Base-by-base conservation (phyloP, 2,329 filamentous ascomycete genomes). In the Pseudocercospora fuligena region DNA sequence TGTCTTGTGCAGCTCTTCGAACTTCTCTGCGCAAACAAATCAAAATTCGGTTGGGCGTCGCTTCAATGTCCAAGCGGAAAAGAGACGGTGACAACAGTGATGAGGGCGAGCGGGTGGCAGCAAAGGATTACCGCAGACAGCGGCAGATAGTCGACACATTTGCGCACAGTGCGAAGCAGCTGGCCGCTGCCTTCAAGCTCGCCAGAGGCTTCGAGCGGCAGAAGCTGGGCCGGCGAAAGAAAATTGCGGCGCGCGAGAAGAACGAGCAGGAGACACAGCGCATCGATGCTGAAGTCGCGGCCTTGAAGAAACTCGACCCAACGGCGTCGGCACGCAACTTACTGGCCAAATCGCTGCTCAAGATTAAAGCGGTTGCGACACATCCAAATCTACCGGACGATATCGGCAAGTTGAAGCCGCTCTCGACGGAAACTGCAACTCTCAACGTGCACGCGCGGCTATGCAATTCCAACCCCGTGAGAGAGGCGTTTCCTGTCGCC, bases 131-230 rank as follows among this genome's bases (percentile, higher is more conserved):
- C 29, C 66, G 70, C 16, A 61, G 65, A 47, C 69, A 71, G 40
- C 67, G 70, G 19, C 69, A 68, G 36, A 70, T 72, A 54, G 64
- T 68, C 60, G 66, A 61, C 31, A 63, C 69, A 21, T 70, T 72
- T 59, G 29, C 67, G 33, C 80, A 84, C 56, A 83, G 84, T 73
- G 83, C 85, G 69, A 88, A 87, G 74, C 84, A 88, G 40, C 82
- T 94, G 8, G 85, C 85, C 68, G 85, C 87, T 65, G 90, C 89
- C 0, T 83, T 94, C 67, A 93, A 93, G 78, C 82, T 85, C 11
- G 90, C 89, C 64, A 92, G 92, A 76, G 89, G 89, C 56, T 90
- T 92, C 75, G 92, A 94, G 81, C 86, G 91, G 54, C 92, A 94
- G 80, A 91, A 93, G 70, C 85, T 89, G 65, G 85, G 87, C 23